A percentile compares a stretch with the other conserved stretches of the same genome.
Conservation (phyloP, 148 eudicot genomes). For the Limonium bicolor region DNA sequence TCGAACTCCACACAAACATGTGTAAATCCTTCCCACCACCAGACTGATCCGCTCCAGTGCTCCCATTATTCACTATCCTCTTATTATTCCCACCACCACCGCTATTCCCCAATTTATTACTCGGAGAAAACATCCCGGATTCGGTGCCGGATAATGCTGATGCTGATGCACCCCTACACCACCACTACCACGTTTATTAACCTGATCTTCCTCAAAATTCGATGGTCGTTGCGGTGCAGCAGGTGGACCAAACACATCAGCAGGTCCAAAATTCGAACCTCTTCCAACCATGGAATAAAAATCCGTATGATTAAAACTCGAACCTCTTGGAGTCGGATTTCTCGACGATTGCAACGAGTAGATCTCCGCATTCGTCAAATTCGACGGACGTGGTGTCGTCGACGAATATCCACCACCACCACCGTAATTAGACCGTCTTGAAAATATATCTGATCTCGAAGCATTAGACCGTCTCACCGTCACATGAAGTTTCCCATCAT, state of each 20-base stretch:
- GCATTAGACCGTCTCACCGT: constrained; percentile 70
- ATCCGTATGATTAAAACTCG: constrained; percentile 78
- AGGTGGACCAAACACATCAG: constrained; percentile 37
- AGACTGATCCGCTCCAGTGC: constrained; percentile 15
- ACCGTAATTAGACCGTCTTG: constrained; percentile 54
- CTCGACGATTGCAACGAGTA: constrained; percentile 69
- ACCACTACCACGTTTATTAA: not conserved
- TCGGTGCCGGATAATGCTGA: constrained; percentile 76
- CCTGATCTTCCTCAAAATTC: constrained; percentile 55
- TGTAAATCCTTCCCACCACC: constrained; percentile 55
- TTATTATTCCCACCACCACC: constrained; percentile 5
- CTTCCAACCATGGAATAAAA: constrained; percentile 64
- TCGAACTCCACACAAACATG: constrained; percentile 87
- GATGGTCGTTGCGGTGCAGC: constrained; percentile 76
- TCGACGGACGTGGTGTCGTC: constrained; percentile 53
- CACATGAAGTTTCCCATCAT: constrained; percentile 75
- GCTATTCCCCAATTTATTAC: constrained; percentile 13
- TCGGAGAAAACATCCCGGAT: constrained; percentile 76
- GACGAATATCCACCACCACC: constrained; percentile 37
- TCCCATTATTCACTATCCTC: constrained; percentile 9
- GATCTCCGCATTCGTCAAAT: constrained; percentile 82
- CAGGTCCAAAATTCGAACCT: constrained; percentile 64
- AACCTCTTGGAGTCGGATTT: constrained; percentile 77
- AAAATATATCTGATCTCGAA: constrained; percentile 62
- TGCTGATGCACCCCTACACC: constrained; percentile 2